Evolutionary conservation across 2,329 filamentous ascomycete genomes (phyloP), one percentile per base, ranked within the genome.

Genomic region (Clarireedia monteithiana): DNA sequence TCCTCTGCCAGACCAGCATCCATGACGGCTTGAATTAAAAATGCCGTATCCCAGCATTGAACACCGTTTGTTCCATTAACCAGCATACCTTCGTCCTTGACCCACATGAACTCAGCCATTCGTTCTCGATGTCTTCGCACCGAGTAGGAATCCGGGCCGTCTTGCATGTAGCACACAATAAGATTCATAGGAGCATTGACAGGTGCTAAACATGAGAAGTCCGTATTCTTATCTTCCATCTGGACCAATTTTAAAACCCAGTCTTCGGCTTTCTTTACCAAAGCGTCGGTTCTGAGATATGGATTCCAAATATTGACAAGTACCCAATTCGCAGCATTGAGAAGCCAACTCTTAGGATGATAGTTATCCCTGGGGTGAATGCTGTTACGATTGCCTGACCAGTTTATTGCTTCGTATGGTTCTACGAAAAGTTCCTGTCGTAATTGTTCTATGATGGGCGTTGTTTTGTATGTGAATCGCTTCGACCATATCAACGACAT

Each of bases 21-120:
- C 52, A 89, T 81, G 5, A 89, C 82, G 0, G 89, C 86, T 70
- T 96, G 91, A 36, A 96, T 89, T 17, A 86, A 75, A 68, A 97
- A 97, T 0, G 91, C 81, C 0, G 94, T 99, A 68, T 99, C 94
- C 94, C 94, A 99, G 61, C 85, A 88, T 71, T 99, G 94, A 1
- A 97, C 91, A n/a, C 94, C 94, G 64, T 99, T 97, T 7, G 94
- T 99, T 39, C 94, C 94, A 65, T 96, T 96, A 72, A 86, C 86
- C 48, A 97, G 78, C 89, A 99, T 90, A 5, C 94, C 94, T 68
- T 96, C 91, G 36, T 84, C 71, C 61, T 95, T 96, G 50, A 99
- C 78, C 91, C 94, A 99, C 30, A 99, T 72, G 59, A 86, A 95
- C 66, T 99, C 94, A 45, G 89, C 80, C 12, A 96, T 72, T 3